These are phyloP conservation scores for Clarkia xantiana DNA, from an alignment of 345 rosid species.

Conservation along the genomic window DNA sequence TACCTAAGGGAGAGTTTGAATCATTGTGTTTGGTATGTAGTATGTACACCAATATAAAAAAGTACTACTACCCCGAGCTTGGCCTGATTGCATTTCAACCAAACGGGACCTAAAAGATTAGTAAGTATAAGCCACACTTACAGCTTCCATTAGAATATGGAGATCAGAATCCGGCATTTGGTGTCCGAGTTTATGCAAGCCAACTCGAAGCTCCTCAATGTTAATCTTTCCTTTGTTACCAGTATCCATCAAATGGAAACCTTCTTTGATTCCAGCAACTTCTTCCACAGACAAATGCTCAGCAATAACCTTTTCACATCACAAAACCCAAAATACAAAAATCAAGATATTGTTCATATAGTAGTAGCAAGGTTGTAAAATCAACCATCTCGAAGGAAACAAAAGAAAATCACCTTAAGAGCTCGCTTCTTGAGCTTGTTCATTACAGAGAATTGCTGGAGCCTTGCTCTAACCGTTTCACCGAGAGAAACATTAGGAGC, in stretches of 20 bases:
- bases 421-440: too few species aligned
- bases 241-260: too few species aligned
- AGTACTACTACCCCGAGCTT: too few species aligned
- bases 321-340: constrained; percentile 3
- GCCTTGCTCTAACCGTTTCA: constrained; percentile 23
- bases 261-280: constrained; percentile 17
- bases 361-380: too few species aligned
- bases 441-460: constrained; percentile 20
- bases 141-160: constrained; percentile 29
- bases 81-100: too few species aligned
- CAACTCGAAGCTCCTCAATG: constrained; percentile 16
- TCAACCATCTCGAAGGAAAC: too few species aligned
- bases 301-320: constrained; percentile 19
- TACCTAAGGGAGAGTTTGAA: too few species aligned
- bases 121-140: constrained; percentile 8
- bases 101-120: neutral
- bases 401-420: too few species aligned
- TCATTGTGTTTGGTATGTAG: too few species aligned
- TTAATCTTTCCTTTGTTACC: constrained; percentile 15
- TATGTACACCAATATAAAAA: too few species aligned
- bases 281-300: constrained; percentile 29
- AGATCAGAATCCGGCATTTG: constrained; percentile 17
- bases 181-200: constrained; percentile 23
- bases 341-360: too few species aligned
- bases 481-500: constrained; percentile 23